Evolutionary conservation across 257 asterid species (phyloP).

Genomic region (Nicotiana tabacum): DNA sequence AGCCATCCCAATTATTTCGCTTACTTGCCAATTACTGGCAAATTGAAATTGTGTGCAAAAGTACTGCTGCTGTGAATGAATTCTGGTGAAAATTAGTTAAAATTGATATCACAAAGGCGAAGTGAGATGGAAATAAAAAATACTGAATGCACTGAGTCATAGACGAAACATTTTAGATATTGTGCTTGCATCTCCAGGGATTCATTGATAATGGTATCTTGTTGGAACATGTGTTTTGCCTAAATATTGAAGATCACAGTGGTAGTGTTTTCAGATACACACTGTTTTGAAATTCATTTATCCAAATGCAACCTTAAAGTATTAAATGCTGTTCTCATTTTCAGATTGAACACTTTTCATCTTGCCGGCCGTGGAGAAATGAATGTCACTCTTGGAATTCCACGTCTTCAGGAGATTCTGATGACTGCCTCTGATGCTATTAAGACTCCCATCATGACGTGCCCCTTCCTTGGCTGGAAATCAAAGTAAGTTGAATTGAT

Average conservation of each 20-base stretch:
- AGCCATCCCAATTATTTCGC: neutral
- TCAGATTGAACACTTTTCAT: conserved; percentile 91
- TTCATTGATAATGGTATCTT: neutral
- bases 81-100: conserved; percentile 1
- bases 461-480: conserved; percentile 68
- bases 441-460: conserved; percentile 85
- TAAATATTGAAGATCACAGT: neutral
- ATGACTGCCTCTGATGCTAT: conserved; percentile 77
- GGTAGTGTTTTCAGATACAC: neutral
- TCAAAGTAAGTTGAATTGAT: conserved; percentile 50
- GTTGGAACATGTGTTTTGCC: neutral
- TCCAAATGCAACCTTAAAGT: neutral
- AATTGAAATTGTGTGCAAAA: neutral
- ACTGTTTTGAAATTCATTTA: neutral
- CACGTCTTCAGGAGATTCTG: conserved; percentile 95
- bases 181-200: neutral
- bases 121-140: neutral
- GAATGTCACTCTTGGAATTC: conserved; percentile 99
- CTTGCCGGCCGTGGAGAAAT: conserved; percentile 99
- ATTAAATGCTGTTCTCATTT: conserved; percentile 20
- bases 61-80: neutral
- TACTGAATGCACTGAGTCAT: neutral
- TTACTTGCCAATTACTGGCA: neutral
- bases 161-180: neutral
- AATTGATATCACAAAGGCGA: neutral